Evolutionary conservation across 2,329 filamentous ascomycete genomes (phyloP), one percentile per base, ranked within the genome.

Genomic region (Escovopsis sp.): DNA sequence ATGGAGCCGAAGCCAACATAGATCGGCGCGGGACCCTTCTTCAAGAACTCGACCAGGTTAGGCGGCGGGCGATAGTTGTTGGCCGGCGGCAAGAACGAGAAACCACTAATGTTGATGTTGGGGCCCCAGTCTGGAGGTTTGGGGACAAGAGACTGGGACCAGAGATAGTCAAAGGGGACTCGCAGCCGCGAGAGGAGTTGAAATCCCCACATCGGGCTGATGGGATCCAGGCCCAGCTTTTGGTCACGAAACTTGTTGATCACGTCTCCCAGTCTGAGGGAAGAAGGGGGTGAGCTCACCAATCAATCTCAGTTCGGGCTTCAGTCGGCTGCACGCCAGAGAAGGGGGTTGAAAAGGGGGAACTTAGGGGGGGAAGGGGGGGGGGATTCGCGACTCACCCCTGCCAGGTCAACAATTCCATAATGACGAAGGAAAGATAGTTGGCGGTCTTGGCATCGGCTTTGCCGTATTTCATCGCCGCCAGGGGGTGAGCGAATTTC

Each of bases 1-100:
- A 80, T 80, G 0, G 70, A 76, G 1, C 75, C 75, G 42, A 79
- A 80, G 0, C 75, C 75, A 31, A 79, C 69, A 45, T 80, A 79
- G 0, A 79, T 62, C 0, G 76, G 76, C 2, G 71, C 57, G 2
- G 72, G 64, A 0, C 75, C 74, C 0, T 57, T 56, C 19, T 63
- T 57, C 2, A 79, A 55, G 38, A 79, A 79, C 0, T 53, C 50
- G 0, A 56, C 53, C 4, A 80, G 54, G 13, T 74, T 70, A 0
- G 61, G 53, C 0, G 65, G 60, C 1, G 76, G 74, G 0, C 55
- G 65, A 42, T 73, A 79, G 33, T 44, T 47, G 19, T 58, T 62
- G 2, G 68, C 65, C 1, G 68, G 51, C 5, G 66, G 60, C 1
- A 78, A 57, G 43, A 78, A 78, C 38, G 63, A 76, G 50, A 79